These are phyloP conservation scores for Psilocybe sp. DNA, from an alignment of 768 basidiomycete genomes.

Conservation along the genomic window DNA sequence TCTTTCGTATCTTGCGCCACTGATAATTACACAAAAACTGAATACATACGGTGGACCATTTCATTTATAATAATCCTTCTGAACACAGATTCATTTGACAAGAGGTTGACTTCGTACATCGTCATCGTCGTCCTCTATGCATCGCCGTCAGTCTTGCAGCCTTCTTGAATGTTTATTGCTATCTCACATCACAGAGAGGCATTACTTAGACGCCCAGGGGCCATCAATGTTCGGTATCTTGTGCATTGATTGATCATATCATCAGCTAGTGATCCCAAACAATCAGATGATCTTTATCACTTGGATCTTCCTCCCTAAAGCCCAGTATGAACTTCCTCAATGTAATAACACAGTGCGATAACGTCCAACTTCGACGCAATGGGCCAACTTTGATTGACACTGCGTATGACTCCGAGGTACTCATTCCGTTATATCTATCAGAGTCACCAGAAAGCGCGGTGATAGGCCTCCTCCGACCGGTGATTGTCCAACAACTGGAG, in stretches of 20 bases:
- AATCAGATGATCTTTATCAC: neutral
- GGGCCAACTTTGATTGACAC: constrained; percentile 21
- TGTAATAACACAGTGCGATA: constrained; percentile 69
- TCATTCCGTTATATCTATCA: constrained; percentile 57
- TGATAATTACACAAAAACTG: too few species aligned
- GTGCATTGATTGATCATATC: neutral
- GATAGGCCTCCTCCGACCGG: constrained; percentile 59
- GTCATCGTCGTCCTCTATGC: too few species aligned
- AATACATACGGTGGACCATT: too few species aligned
- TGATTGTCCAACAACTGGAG: constrained; percentile 51
- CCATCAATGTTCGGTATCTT: too few species aligned
- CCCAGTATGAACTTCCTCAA: constrained; percentile 50
- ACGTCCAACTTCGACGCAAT: constrained; percentile 44
- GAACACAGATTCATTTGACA: too few species aligned
- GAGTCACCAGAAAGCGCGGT: constrained; percentile 49
- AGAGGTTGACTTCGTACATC: too few species aligned
- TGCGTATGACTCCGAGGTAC: constrained; percentile 30
- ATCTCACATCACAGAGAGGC: too few species aligned
- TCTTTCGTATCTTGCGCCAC: too few species aligned
- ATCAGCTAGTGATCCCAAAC: neutral
- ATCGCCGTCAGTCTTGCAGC: too few species aligned
- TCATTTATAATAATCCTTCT: too few species aligned
- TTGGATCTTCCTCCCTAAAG: neutral
- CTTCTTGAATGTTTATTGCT: too few species aligned
- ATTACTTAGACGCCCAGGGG: too few species aligned